Evolutionary conservation across 2,329 filamentous ascomycete genomes (phyloP), one percentile per base, ranked within the genome.

Genomic region (Raffaelea arxii): DNA sequence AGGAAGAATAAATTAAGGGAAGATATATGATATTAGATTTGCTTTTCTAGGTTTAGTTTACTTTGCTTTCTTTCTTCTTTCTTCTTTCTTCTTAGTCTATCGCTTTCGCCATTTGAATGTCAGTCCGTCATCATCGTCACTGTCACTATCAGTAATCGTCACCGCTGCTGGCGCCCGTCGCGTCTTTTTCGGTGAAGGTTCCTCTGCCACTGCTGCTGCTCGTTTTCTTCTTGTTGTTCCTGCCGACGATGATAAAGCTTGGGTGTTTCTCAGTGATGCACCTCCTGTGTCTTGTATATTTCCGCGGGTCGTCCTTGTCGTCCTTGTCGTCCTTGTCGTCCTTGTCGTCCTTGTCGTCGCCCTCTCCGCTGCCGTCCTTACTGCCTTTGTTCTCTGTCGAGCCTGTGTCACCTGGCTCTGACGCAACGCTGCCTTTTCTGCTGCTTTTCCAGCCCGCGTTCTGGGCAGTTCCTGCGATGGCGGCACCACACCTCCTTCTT

Each of bases 31-130:
- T 30, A 16, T 9, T 30, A 9, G 27, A 30, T 30, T 30, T 30
- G 27, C n/a, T n/a, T n/a, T n/a, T n/a, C n/a, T n/a, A n/a, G n/a
- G n/a, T n/a, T n/a, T n/a, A n/a, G n/a, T n/a, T n/a, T n/a, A n/a
- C n/a, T n/a, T n/a, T n/a, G n/a, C n/a, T n/a, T n/a, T n/a, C n/a
- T n/a, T n/a, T n/a, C n/a, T n/a, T n/a, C n/a, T n/a, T n/a, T n/a
- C n/a, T n/a, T n/a, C n/a, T n/a, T n/a, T n/a, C n/a, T n/a, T n/a
- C n/a, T n/a, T n/a, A n/a, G n/a, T n/a, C 55, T 66, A 66, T 55
- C 74, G 65, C 58, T 68, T 71, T 25, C 73, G 69, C 56, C 79
- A 80, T 46, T 68, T 66, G 55, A 80, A 80, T 53, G 71, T 70
- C 43, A 77, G 64, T 54, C 72, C 75, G 48, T 78, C 75, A 39